Base-by-base conservation (phyloP, 1,284 basidiomycete genomes). In the Pyrrhoderma lamaoense region DNA sequence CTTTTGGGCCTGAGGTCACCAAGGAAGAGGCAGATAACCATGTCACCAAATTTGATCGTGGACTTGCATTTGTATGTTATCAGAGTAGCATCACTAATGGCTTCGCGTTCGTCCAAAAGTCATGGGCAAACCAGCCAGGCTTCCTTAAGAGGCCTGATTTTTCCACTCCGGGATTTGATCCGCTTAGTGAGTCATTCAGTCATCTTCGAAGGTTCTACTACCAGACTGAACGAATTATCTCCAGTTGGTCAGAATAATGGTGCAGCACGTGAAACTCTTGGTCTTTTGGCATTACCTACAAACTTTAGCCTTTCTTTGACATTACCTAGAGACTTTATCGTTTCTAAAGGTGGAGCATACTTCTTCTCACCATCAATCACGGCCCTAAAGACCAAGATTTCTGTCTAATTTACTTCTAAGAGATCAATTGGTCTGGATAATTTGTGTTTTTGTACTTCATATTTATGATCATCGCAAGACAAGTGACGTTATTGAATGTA, bases 51-150 rank as follows among this genome's bases (percentile, higher is more conserved):
- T 58, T 68, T n/a, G 70, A 64, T n/a, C 71, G 77, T 34, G 76
- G 77, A 22, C 63, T 78, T 16, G 65, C 75, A 21, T 78, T 78
- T 57, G 70, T 65, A 11, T 70, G 66, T 42, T 77, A 77, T 55
- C 75, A 77, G 59, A 71, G 70, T 49, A 69, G 64, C 55, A 69
- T 79, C 52, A 58, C 53, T 4, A 59, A 68, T 22, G 75, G 73
- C 1, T 79, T 78, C 65, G 65, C 68, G 43, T 76, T 77, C 62
- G 62, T 76, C 31, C 75, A 78, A 57, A 54, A 65, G 35, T 34
- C 42, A 49, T 70, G 68, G 67, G 62, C 65, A 19, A 63, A 68
- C 57, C 57, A 54, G 42, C n/a, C 44, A 0, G 57, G 51, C 14
- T 69, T 67, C 62, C 63, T 65, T 5, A 14, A 47, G 38, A 21